These are phyloP conservation scores for Ceratocystis colombiana DNA, from an alignment of 2,329 filamentous ascomycete species.

Conservation along the genomic window DNA sequence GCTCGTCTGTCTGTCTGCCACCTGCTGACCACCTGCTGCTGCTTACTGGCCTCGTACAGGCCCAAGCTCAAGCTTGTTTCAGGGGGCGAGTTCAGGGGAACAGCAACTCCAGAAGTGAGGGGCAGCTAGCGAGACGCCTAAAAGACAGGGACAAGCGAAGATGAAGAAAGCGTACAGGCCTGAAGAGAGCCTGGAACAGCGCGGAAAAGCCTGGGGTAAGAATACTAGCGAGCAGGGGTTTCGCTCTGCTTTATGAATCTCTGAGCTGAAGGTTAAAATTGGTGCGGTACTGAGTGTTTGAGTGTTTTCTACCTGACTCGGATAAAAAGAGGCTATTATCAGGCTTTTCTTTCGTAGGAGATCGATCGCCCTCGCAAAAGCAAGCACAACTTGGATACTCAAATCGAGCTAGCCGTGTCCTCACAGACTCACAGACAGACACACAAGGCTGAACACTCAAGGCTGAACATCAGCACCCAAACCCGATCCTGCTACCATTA, in stretches of 20 bases:
- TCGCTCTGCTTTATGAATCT: no score
- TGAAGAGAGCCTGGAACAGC: not conserved
- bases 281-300: not conserved
- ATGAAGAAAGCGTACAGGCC: not conserved
- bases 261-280: not conserved
- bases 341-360: no score
- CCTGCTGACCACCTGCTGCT: not conserved
- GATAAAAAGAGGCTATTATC: no score
- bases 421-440: no score
- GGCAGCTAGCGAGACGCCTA: not conserved
- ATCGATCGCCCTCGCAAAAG: no score
- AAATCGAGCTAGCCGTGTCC: no score
- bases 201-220: not conserved
- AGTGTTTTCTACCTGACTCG: not conserved
- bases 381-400: no score
- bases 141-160: not conserved
- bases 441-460: no score
- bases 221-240: not conserved
- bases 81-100: slow-evolving; percentile 6
- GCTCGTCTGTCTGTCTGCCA: no score
- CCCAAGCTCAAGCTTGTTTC: slow-evolving; percentile 15
- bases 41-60: not conserved
- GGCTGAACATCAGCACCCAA: no score
- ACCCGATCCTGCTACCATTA: no score
- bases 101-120: not conserved